Evolutionary conservation across 2,329 filamentous ascomycete species (phyloP).

Genomic region (Tolypocladium tundrense): DNA sequence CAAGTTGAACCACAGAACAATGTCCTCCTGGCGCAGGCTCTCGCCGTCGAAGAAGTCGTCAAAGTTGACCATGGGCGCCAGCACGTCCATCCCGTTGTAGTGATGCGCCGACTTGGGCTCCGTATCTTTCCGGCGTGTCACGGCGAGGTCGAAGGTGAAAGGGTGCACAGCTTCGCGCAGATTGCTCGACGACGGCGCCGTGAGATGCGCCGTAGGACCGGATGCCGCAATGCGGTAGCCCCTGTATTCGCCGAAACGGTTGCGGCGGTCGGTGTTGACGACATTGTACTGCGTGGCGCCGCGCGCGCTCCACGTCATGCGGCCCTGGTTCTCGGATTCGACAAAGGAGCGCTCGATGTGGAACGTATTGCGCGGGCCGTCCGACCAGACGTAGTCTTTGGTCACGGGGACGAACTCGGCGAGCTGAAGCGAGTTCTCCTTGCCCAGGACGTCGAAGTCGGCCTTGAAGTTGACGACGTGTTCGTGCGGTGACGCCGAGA

Average conservation of each 20-base stretch:
- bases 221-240: slow-evolving; percentile 28
- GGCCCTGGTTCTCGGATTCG: slow-evolving; percentile 28
- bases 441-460: slow-evolving; percentile 41
- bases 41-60: slow-evolving; percentile 33
- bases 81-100: slow-evolving; percentile 31
- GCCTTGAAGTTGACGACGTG: slow-evolving; percentile 46
- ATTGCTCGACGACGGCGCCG: slow-evolving; percentile 35
- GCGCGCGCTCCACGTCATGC: slow-evolving; percentile 39
- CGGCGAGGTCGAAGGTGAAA: slow-evolving; percentile 39
- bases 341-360: slow-evolving; percentile 32
- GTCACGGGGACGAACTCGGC: slow-evolving; percentile 21
- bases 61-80: slow-evolving; percentile 40
- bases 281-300: slow-evolving; percentile 34
- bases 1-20: slow-evolving; percentile 41
- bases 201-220: slow-evolving; percentile 18
- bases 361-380: slow-evolving; percentile 39
- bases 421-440: slow-evolving; percentile 31
- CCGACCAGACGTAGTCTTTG: slow-evolving; percentile 37
- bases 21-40: slow-evolving; percentile 22
- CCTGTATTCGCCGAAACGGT: slow-evolving; percentile 38
- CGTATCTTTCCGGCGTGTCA: slow-evolving; percentile 40
- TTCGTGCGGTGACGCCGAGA: slow-evolving; percentile 42
- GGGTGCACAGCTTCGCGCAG: slow-evolving; percentile 34
- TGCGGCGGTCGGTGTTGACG: slow-evolving; percentile 38
- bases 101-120: slow-evolving; percentile 36